phyloP scores from a whole-genome alignment of 805 yeast species.

The Lachancea sp. region DNA sequence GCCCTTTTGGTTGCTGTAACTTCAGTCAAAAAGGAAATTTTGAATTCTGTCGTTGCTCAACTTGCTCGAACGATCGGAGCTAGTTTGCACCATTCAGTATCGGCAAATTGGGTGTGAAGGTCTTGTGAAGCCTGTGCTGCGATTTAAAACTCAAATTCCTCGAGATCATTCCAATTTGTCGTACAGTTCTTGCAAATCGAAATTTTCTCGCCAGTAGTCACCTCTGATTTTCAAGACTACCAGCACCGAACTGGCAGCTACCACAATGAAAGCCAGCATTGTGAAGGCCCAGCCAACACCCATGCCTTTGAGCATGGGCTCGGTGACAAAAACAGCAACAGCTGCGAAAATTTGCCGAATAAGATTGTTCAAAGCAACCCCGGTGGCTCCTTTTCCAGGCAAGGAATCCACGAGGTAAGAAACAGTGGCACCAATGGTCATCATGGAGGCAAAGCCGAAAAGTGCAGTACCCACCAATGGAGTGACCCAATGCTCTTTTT shows the following conservation, averaged over 20 bases:
- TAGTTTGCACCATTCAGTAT: too few species aligned
- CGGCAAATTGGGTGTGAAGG: too few species aligned
- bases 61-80: too few species aligned
- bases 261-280: conserved; percentile 55
- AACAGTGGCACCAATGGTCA: conserved; percentile 71
- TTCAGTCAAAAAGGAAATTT: too few species aligned
- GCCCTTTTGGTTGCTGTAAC: too few species aligned
- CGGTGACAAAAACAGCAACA: conserved; percentile 64
- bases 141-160: not conserved
- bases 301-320: conserved; percentile 60
- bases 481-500: conserved; percentile 62
- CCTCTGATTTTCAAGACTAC: conserved; percentile 49
- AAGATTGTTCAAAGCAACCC: conserved; percentile 76
- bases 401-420: conserved; percentile 78
- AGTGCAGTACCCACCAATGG: conserved; percentile 78
- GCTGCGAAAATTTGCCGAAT: conserved; percentile 71
- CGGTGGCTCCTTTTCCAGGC: conserved; percentile 86
- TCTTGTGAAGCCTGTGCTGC: too few species aligned
- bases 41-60: too few species aligned
- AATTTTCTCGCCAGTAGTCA: conserved; percentile 55
- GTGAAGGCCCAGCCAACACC: conserved; percentile 67
- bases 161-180: conserved; percentile 33
- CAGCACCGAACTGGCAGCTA: conserved; percentile 38
- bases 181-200: conserved; percentile 51
- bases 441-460: conserved; percentile 79